Evolutionary conservation across 176 grass and related monocot species (phyloP), one percentile per base, ranked within the genome.

Genomic region (Leersia perrieri): DNA sequence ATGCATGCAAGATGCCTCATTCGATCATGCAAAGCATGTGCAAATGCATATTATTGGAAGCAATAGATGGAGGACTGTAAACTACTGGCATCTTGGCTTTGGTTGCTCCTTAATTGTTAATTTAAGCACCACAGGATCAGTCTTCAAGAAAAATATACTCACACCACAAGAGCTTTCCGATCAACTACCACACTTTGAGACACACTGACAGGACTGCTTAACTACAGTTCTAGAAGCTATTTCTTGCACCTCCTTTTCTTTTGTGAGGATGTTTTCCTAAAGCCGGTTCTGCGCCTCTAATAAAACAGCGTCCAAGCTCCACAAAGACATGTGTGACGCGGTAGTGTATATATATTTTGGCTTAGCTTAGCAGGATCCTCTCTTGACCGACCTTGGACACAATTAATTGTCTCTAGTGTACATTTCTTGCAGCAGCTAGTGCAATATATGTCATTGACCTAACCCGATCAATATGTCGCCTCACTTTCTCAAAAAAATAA

Each of bases 171-270:
- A 63, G n/a, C 66, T 63, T 47, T 78, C 66, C 12, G 9, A 70
- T 71, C 40, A n/a, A 49, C 55, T 9, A 66, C 62, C 11, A n/a
- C 32, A n/a, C 32, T 26, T 0, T 35, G 44, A 42, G 11, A 47
- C 64, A 39, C 58, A 40, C 40, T 65, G 75, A 55, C 41, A 55
- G 40, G 40, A 73, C 75, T 41, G 41, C 32, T 66, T 65, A 73
- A 25, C 68, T 57, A 34, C 33, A 66, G 67, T 57, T 86, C 84
- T 86, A 86, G 68, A 79, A 86, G 60, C 4, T 29, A 23, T 38
- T 12, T 9, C 10, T 7, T 25, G 6, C 9, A 12, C 3, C 8
- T 63, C 57, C 42, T 63, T 82, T 73, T 47, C 55, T 44, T 44
- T 13, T 25, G 36, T 6, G 70, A 15, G 12, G 0, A 36, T 8